Base-by-base conservation (phyloP, 2,329 filamentous ascomycete species). In the Fusarium sacchari region DNA sequence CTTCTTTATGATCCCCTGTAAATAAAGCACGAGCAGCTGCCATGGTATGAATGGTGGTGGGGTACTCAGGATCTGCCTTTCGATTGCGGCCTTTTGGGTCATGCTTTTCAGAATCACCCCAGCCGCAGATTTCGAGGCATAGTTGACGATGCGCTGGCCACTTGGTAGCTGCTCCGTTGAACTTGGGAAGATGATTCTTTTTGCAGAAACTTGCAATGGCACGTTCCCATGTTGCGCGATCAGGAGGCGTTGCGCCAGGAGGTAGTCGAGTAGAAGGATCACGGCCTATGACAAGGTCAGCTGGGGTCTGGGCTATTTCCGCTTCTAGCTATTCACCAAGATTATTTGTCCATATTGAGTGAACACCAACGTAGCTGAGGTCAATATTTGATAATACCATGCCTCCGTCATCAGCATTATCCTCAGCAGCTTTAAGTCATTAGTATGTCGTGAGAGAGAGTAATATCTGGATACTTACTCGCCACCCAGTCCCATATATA, bases 401-500 rank as follows among this genome's bases (percentile, higher is more conserved):
- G n/a, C 91, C 92, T 52, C 90, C 88, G 71, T 91, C 87, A 40
- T 87, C 85, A 6, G 91, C 90, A 36, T 90, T 89, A 32, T 88
- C 85, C 74, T 93, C 90, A 4, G 91, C 90, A 68, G 88, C 90
- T 89, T 50, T 53, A 50, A 55, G 26, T 40, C 18, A 12, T 55
- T n/a, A 55, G 50, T 18, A 40, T 30, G 24, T 26, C 26, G 20
- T 40, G 36, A n/a, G 26, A 17, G 10, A 55, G 36, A 30, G 34
- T 42, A 13, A 55, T 18, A n/a, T 30, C 20, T 22, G 15, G 17
- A n/a, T 18, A 86, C 84, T 78, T 78, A 90, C 92, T 90, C 66
- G 88, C 86, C 53, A 95, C 86, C 86, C 93, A 94, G 52, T 90
- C 88, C 94, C 94, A 97, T n/a, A 93, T 84, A 63, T 93, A 92